A percentile compares a stretch with the other conserved stretches of the same genome.
Evolutionary conservation across 805 yeast genomes (phyloP).

Genomic region (Maudiozyma barnettii): DNA sequence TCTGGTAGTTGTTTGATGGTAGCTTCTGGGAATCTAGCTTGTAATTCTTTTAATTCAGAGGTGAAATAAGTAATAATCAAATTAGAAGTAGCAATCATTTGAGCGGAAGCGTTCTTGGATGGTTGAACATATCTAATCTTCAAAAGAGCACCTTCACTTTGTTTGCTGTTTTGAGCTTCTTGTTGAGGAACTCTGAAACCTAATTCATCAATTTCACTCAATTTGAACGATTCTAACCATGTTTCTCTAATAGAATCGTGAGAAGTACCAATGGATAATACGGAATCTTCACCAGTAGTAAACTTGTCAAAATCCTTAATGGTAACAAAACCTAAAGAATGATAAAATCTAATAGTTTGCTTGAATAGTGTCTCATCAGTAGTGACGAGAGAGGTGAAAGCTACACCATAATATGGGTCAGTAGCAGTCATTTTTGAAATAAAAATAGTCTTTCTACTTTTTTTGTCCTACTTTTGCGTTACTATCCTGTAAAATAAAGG

Average conservation of each 20-base stretch:
- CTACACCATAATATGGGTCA: conserved; percentile 33
- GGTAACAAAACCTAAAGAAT: conserved; percentile 48
- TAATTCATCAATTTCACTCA: conserved; percentile 45
- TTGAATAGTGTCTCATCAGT: conserved; percentile 38
- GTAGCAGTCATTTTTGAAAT: conserved; percentile 11
- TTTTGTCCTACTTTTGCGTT: too few species aligned
- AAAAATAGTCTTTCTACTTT: background rate
- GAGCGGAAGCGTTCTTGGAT: conserved; percentile 13
- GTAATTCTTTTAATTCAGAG: conserved; percentile 28
- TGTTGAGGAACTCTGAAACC: conserved; percentile 52
- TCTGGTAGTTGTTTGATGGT: conserved; percentile 17
- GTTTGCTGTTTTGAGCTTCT: conserved; percentile 32
- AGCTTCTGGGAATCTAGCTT: conserved; percentile 13
- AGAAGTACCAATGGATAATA: conserved; percentile 45
- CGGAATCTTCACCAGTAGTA: conserved; percentile 23
- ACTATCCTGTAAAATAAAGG: too few species aligned
- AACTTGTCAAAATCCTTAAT: conserved; percentile 52
- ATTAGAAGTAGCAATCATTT: conserved; percentile 6
- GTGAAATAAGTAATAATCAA: conserved; percentile 33
- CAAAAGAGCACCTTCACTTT: conserved; percentile 38
- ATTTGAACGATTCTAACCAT: conserved; percentile 66
- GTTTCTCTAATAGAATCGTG: conserved; percentile 57
- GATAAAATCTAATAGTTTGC: conserved; percentile 47
- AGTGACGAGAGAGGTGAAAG: conserved; percentile 56
- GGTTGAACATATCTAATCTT: conserved; percentile 38